Conservation (phyloP, 2,329 filamentous ascomycete species). For the Aureobasidium sp. region DNA sequence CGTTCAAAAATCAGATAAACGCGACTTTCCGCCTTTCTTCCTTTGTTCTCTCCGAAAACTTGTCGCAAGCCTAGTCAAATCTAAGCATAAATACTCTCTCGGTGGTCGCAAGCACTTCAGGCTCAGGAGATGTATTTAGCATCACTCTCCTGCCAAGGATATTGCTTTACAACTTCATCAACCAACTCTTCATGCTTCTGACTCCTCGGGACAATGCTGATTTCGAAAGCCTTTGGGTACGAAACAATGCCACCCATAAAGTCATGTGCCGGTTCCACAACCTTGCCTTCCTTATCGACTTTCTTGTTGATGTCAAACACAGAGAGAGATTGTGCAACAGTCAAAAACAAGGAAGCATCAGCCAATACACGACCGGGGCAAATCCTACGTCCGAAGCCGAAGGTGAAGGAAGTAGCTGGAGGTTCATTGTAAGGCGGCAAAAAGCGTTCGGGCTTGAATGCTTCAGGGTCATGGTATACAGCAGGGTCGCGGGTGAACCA, state of each 20-base stretch:
- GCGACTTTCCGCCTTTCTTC: too few relatives aligned
- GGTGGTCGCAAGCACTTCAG: too few relatives aligned
- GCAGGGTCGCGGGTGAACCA: constrained; percentile 31
- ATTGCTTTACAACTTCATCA: constrained; percentile 12
- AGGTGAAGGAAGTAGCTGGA: constrained; percentile 18
- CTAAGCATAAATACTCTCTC: too few relatives aligned
- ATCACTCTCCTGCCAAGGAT: constrained; percentile 17
- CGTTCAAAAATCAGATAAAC: too few relatives aligned
- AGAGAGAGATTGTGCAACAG: constrained; percentile 39
- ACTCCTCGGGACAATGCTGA: constrained; percentile 15
- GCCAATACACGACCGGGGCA: constrained; percentile 26
- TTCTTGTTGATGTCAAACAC: constrained; percentile 32
- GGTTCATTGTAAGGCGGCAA: constrained; percentile 25
- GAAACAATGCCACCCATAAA: constrained; percentile 19
- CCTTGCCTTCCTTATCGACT: constrained; percentile 12
- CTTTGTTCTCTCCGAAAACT: too few relatives aligned
- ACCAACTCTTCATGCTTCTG: constrained; percentile 13
- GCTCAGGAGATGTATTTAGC: too few relatives aligned
- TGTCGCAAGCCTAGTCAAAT: too few relatives aligned
- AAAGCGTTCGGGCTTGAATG: constrained; percentile 41
- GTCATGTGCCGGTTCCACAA: constrained; percentile 8
- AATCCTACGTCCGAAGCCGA: constrained; percentile 20
- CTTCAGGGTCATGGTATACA: constrained; percentile 22
- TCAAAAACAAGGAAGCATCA: constrained; percentile 36
- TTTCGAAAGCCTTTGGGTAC: constrained; percentile 18